Evolutionary conservation across 148 eudicot species (phyloP), one percentile per base, ranked within the genome.

Genomic region (Suaeda aralocaspica): DNA sequence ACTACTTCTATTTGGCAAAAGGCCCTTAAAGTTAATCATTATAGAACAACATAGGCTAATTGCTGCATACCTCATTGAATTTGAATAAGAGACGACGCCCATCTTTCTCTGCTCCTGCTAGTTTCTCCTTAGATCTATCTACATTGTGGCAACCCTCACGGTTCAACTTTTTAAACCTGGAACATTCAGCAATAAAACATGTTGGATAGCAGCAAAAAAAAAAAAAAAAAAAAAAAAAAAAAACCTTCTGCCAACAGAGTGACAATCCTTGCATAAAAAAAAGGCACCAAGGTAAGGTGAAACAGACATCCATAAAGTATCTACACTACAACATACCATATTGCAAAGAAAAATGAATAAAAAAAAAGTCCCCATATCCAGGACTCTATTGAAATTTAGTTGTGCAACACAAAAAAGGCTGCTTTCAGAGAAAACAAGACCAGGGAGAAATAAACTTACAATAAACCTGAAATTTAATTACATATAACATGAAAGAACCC

Each of bases 11-110:
- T 19, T 25, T 56, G 19, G 31, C 12, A 28, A 6, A 16, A 30
- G 22, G 11, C n/a, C 63, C 39, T 14, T 1, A 30, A 33, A 60
- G 25, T 6, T 15, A 25, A 60, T 60, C 45, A 33, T 44, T 19
- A 19, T 34, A 11, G 34, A n/a, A 16, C 13, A 63, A 24, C 67
- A 63, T 41, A 44, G 36, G 52, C 30, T 68, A 52, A 36, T 73
- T 22, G 29, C 25, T 52, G 42, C 26, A 21, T 84, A 95, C 99
- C 99, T 95, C 97, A n/a, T 95, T 95, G 62, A 79, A 95, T 79
- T 95, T 95, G 60, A 95, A 95, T 41, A 95, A 70, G 21, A 95
- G 82, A 59, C 90, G 96, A 69, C 85, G 91, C 46, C 78, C 84
- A 81, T 89, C 92, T 80, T 90, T 86, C 79, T 82, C 87, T 48